Evolutionary conservation across 345 rosid species (phyloP).

Genomic region (Citrus glauca): DNA sequence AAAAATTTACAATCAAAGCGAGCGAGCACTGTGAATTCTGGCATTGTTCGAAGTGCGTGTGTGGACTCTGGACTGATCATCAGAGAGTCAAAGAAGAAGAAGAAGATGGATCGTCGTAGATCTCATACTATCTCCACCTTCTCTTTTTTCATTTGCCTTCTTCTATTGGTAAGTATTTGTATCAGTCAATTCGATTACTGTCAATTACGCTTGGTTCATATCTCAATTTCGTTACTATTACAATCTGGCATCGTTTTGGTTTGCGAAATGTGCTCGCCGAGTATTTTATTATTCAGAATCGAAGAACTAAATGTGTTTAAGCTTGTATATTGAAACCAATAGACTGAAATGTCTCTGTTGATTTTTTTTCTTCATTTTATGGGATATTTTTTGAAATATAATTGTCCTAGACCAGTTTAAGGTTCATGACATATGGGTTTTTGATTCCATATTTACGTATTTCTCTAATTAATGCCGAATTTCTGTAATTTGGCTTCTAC

Average conservation of each 20-base stretch:
- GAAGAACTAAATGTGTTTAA: neutral
- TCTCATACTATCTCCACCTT: neutral
- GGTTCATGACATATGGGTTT: neutral
- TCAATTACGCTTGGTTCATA: neutral
- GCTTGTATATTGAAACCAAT: neutral
- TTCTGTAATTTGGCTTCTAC: neutral
- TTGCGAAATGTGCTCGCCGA: neutral
- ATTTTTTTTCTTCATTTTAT: too few species aligned
- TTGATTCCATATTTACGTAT: neutral
- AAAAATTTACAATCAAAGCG: neutral
- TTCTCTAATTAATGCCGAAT: neutral
- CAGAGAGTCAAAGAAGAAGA: neutral
- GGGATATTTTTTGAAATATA: neutral
- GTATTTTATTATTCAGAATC: neutral
- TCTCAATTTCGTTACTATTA: neutral
- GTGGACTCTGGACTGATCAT: neutral
- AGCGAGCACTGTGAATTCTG: neutral
- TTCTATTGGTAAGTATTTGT: neutral
- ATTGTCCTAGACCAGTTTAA: neutral
- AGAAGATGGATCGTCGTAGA: constrained; percentile 10
- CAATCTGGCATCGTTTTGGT: neutral
- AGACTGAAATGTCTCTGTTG: neutral
- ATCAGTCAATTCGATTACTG: neutral
- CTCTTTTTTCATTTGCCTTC: constrained; percentile 1
- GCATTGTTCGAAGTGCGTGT: neutral